Evolutionary conservation across 129 eudicot species (phyloP).

Genomic region (Sambucus nigra): DNA sequence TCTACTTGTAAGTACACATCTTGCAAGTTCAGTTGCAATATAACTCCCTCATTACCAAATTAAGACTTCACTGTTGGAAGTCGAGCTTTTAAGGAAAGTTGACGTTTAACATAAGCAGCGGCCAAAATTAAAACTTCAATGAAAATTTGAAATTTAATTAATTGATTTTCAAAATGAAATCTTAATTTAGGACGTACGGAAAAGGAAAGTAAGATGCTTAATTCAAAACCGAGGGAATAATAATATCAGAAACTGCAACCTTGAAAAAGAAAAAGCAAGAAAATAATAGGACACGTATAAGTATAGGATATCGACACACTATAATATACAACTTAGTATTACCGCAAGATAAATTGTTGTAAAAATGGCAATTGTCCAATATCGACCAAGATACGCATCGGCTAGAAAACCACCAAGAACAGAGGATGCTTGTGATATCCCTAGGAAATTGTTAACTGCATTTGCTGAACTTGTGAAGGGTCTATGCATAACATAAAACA

Average conservation of each 20-base stretch:
- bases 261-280: neutral
- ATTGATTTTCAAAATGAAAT: no score
- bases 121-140: no score
- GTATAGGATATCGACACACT: neutral
- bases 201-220: no score
- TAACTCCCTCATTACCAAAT: no score
- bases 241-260: neutral
- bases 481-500: constrained; percentile 91
- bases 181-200: no score
- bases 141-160: no score
- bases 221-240: no score
- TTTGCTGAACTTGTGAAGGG: constrained; percentile 91
- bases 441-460: constrained; percentile 79
- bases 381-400: constrained; percentile 93
- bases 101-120: no score
- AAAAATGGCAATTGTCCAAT: constrained; percentile 96
- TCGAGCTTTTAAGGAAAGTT: no score
- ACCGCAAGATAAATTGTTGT: constrained; percentile 87
- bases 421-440: constrained; percentile 88
- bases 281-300: neutral
- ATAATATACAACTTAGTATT: constrained; percentile 13
- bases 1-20: neutral
- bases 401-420: constrained; percentile 86
- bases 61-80: no score
- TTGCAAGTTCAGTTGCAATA: neutral